Percentiles rank a stretch among this genome's conserved stretches.
phyloP scores from a whole-genome alignment of 306 rosid species.

The cucumber (Cucumis sativus) region Cucumber_9930_V3 NC_026658.2:22610501-22611000 shows the following conservation, averaged over 20 bases:
- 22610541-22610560: neutral
- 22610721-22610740: constrained; percentile 97
- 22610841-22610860: constrained; percentile 4
- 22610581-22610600: constrained; percentile 4
- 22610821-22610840: constrained; percentile 65
- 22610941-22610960: constrained; percentile 23
- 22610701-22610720: constrained; percentile 90
- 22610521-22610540: neutral
- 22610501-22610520: neutral
- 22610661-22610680: constrained; percentile 93
- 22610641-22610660: constrained; percentile 60
- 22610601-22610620: constrained; percentile 40
- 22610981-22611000: neutral
- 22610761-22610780: constrained; percentile 43
- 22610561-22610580: neutral
- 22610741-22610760: constrained; percentile 93
- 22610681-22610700: constrained; percentile 94
- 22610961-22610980: constrained; percentile 2
- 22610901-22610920: constrained; percentile 56
- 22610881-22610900: constrained; percentile 41
- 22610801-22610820: constrained; percentile 80
- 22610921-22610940: constrained; percentile 50
- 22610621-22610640: constrained; percentile 74
- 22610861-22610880: constrained; percentile 26
- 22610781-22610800: constrained; percentile 42